Conservation (phyloP, 805 yeast species). For the Kluyveromyces siamensis region DNA sequence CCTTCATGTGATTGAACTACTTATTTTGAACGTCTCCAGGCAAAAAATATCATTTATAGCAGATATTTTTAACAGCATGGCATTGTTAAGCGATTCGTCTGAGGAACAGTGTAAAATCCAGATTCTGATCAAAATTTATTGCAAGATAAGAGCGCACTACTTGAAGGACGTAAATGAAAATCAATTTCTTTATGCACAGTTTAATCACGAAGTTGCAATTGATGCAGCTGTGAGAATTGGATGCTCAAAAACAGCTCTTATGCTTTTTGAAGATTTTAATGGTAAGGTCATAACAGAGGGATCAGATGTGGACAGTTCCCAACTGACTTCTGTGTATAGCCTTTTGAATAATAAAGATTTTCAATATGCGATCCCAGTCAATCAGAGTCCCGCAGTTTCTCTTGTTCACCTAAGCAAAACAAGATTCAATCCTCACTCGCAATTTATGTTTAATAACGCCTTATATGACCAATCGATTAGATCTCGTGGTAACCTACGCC, state of each 20-base stretch:
- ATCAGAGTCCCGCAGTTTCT: constrained; percentile 45
- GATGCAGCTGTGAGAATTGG: constrained; percentile 16
- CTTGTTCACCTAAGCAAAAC: constrained; percentile 32
- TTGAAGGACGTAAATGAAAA: constrained; percentile 10
- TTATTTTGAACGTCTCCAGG: not conserved
- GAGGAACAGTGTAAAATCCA: constrained; percentile 6
- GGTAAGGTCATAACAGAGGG: constrained; percentile 1
- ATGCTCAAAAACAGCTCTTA: constrained; percentile 24
- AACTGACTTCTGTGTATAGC: constrained; percentile 35
- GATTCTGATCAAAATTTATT: constrained; percentile 18
- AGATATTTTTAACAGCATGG: constrained; percentile 1
- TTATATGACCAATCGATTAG: constrained; percentile 33
- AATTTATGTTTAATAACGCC: constrained; percentile 49
- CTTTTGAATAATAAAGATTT: constrained; percentile 56
- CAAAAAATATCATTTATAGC: not conserved
- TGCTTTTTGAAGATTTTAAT: constrained; percentile 29
- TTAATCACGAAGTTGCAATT: constrained; percentile 14
- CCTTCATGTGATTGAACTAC: not conserved
- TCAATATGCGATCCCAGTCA: constrained; percentile 53
- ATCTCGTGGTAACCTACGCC: not conserved
- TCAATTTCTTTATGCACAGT: constrained; percentile 10
- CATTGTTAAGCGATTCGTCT: constrained; percentile 1
- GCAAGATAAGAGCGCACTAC: constrained; percentile 20
- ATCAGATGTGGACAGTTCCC: constrained; percentile 5
- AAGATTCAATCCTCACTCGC: constrained; percentile 30